These are phyloP conservation scores for Pestalotiopsis sp. DNA, from an alignment of 2,329 filamentous ascomycete species.

Conservation along the genomic window DNA sequence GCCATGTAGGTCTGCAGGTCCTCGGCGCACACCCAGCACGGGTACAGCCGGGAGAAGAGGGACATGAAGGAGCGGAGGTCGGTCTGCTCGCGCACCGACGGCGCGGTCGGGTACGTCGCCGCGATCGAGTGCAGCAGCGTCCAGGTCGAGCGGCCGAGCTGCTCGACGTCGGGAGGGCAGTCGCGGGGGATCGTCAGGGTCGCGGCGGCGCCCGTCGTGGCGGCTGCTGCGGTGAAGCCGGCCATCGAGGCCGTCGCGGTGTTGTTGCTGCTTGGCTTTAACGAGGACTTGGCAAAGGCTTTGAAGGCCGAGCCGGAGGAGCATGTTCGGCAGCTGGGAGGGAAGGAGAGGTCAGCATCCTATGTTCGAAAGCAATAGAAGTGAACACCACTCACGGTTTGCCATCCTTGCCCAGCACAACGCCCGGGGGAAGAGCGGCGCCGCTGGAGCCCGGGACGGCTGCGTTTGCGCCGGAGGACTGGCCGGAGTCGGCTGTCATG, in stretches of 20 bases:
- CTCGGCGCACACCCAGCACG: conserved; percentile 93
- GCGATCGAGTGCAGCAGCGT: conserved; percentile 91
- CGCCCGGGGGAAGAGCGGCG: conserved; percentile 66
- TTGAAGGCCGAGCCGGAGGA: conserved; percentile 66
- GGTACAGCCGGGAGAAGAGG: conserved; percentile 85
- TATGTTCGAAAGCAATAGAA: neutral
- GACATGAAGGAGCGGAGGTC: conserved; percentile 79
- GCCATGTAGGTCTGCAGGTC: conserved; percentile 86
- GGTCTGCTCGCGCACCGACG: conserved; percentile 69
- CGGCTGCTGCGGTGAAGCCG: neutral
- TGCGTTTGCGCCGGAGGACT: conserved; percentile 22
- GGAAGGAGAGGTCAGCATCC: neutral
- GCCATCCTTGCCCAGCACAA: conserved; percentile 78
- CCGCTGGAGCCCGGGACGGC: conserved; percentile 24
- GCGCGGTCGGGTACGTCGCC: conserved; percentile 77
- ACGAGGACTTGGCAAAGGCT: conserved; percentile 51
- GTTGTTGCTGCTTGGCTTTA: neutral
- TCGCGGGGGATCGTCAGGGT: conserved; percentile 52
- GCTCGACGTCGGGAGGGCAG: conserved; percentile 89
- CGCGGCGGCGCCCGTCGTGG: conserved; percentile 33
- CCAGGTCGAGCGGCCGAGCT: conserved; percentile 87
- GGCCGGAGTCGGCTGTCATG: conserved; percentile 42
- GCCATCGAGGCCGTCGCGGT: neutral
- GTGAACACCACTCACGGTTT: conserved; percentile 68
- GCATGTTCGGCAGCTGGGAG: conserved; percentile 69